Base-by-base conservation (phyloP, 805 yeast genomes). In the Ogataea nakhonphanomensis region DNA sequence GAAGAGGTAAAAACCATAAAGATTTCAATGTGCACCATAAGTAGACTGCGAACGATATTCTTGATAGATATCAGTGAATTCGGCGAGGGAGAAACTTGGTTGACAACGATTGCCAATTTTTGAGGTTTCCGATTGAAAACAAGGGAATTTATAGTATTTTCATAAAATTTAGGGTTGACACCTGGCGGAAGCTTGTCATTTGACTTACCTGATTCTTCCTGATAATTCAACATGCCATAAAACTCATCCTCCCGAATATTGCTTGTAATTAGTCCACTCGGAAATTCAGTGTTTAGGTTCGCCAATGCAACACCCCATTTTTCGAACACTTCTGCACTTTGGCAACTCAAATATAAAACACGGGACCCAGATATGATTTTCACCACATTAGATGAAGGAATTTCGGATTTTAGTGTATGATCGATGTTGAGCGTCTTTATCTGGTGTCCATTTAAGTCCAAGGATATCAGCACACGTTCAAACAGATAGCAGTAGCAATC, bases 301-400 rank as follows among this genome's bases (percentile, higher is more conserved):
- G 50, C 49, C 4, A 64, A 45, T 2, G 60, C 66, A 21, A 50
- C 42, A 2, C 46, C 45, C 69, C 69, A 64, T 46, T 58, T 64
- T 24, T 54, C 56, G 24, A 57, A 29, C 2, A 58, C 47, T 35
- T 50, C 48, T 3, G 48, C 14, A 4, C 43, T 32, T 9, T 35
- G 17, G 37, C 49, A 46, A 14, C 47, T 50, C 5, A 53, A 25
- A 21, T 37, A 25, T 15, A 43, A 2, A 27, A 25, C 11, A 2
- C 25, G 30, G 2, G 31, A 30, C 12, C 12, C 27, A 12, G 38
- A 30, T 3, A 23, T 14, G 15, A 52, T 12, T n/a, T 37, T 39
- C 12, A 55, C 32, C 11, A 46, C 51, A 4, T 48, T 33, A 8
- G 44, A 42, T 2, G 54, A 48, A 0, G 50, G 41, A 7, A 43